These are phyloP conservation scores for Chaetomiaceae sp. DNA, from an alignment of 2,329 filamentous ascomycete genomes.

Conservation along the genomic window DNA sequence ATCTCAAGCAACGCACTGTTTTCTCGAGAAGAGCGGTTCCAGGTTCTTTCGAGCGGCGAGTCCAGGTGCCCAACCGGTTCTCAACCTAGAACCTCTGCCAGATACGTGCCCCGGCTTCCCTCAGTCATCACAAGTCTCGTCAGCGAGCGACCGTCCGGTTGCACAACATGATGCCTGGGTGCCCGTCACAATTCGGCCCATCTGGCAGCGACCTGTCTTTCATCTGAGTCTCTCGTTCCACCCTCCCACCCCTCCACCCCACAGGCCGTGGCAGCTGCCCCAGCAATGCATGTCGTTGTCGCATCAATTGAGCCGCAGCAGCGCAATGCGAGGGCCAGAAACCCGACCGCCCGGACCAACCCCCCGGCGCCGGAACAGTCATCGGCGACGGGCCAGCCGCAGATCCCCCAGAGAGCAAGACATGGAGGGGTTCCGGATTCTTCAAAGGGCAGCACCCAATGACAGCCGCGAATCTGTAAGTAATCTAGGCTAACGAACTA, in stretches of 20 bases:
- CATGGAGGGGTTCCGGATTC: no score
- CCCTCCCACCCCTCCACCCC: no score
- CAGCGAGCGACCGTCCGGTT: slow-evolving; percentile 3
- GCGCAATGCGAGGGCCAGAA: not conserved
- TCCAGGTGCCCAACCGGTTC: no score
- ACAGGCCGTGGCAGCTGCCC: not conserved
- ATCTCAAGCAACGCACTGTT: no score
- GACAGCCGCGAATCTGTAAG: no score
- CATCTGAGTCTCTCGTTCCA: not conserved
- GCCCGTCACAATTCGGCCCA: not conserved
- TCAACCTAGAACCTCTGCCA: no score
- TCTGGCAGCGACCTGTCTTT: not conserved
- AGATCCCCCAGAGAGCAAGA: no score
- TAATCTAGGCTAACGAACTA: no score
- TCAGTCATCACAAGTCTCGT: not conserved
- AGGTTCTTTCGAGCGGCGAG: not conserved
- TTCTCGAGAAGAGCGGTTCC: no score
- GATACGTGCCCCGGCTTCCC: no score
- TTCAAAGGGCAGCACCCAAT: no score
- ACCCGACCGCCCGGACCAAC: not conserved
- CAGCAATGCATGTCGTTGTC: not conserved
- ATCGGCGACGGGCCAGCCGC: slow-evolving; percentile 2
- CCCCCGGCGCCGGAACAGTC: slow-evolving; percentile 1
- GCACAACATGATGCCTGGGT: slow-evolving; percentile 1
- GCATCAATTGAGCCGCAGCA: slow-evolving; percentile 1